Evolutionary conservation across 1,284 basidiomycete genomes (phyloP), one percentile per base, ranked within the genome.

Genomic region (Peniophora sp.): DNA sequence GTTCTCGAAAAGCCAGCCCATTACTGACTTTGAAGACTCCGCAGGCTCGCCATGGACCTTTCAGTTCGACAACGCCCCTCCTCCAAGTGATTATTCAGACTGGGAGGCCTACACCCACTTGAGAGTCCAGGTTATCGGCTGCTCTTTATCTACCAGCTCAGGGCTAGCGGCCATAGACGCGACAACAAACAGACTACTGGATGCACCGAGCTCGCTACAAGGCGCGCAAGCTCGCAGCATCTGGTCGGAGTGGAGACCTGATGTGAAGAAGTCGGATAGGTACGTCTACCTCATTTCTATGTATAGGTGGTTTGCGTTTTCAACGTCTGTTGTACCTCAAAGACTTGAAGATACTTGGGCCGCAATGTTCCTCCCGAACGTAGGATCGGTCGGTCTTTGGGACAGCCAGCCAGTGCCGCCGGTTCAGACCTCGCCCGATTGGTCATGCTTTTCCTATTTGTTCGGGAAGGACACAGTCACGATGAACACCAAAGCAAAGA

Each of bases 291-390:
- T 41, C 19, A 8, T n/a, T 12, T 32, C 8, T 17, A n/a, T 20
- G 38, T 41, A n/a, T 20, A n/a, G n/a, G n/a, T n/a, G n/a, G n/a
- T n/a, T n/a, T n/a, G n/a, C n/a, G n/a, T n/a, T n/a, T n/a, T n/a
- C n/a, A n/a, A n/a, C n/a, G n/a, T n/a, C n/a, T n/a, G n/a, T n/a
- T n/a, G n/a, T n/a, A n/a, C n/a, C 10, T n/a, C 10, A 19, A 11
- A 45, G 44, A 20, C 23, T 45, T 16, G 44, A 45, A 20, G 44
- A 45, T 45, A 25, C 44, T 3, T 45, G 44, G 44, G 44, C 44
- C 10, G 5, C n/a, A 10, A 45, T 45, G 44, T 45, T 45, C n/a
- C 16, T 45, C 9, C 20, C 44, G 6, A 22, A 14, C 10, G 9
- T 22, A 6, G 27, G 27, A 10, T 45, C 44, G 44, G 23, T 23